Base-by-base conservation (phyloP, 805 yeast genomes). In the Nakazawaea populi region DNA sequence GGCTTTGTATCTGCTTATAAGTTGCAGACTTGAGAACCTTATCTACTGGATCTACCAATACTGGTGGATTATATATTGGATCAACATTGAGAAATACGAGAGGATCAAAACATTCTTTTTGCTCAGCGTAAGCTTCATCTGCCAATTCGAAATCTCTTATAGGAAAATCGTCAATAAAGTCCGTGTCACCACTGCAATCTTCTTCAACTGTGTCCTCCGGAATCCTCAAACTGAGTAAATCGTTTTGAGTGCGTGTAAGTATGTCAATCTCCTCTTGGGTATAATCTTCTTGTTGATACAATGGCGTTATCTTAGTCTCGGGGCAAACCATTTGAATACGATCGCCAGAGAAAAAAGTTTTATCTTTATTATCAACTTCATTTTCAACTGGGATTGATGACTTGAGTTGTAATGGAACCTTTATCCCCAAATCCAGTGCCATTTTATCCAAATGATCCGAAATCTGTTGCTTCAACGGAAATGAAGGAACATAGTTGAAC, bases 121-220 rank as follows among this genome's bases (percentile, higher is more conserved):
- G 52, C 39, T 45, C 40, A 43, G 51, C 66, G 53, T 65, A 65
- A 49, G 67, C 72, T 18, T 18, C 24, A 42, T 68, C 64, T 30
- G 68, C 72, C 4, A 69, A 66, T 24, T 82, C 80, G 59, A 85
- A 75, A 60, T 82, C 84, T 57, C 85, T 90, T 50, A 85, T 64
- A 4, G 91, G 90, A 67, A 85, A 85, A 59, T 84, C 90, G 54
- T 32, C 38, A 18, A 24, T 5, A 8, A 40, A 28, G 5, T 24
- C 43, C 6, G 11, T 10, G 4, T 11, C 43, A 9, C 27, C n/a
- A 12, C n/a, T 12, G n/a, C 11, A 12, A 46, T 79, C 44, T 11
- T 47, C 45, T 11, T 41, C 45, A 27, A 30, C 46, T 32, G 29
- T n/a, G 9, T 12, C 12, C 3, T 34, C 36, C 12, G 24, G 24